These are phyloP conservation scores for Bremia lactucae DNA, from an alignment of 352 stramenopile species.

Conservation along the genomic window DNA sequence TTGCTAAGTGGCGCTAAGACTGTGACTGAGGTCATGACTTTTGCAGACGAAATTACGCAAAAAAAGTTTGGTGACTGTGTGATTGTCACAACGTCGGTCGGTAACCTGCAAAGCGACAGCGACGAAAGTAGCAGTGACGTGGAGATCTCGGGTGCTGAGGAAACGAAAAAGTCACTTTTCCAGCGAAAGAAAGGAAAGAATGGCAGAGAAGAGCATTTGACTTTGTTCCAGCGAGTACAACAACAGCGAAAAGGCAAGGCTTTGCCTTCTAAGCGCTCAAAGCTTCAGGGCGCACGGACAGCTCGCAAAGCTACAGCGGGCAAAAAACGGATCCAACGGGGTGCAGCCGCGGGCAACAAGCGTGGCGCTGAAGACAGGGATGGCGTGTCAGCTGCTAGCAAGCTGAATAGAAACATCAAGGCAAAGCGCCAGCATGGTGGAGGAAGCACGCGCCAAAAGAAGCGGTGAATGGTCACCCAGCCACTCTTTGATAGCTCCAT, in stretches of 20 bases:
- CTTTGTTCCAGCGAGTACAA: conserved; percentile 84
- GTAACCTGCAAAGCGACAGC: conserved; percentile 65
- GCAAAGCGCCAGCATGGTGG: conserved; percentile 22
- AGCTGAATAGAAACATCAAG: conserved; percentile 30
- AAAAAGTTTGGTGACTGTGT: conserved; percentile 81
- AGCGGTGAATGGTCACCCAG: conserved; percentile 14
- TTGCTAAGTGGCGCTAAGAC: conserved; percentile 16
- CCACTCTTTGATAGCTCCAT: not conserved
- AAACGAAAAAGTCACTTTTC: conserved; percentile 11
- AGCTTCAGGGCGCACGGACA: conserved; percentile 68
- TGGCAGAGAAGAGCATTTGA: conserved; percentile 56
- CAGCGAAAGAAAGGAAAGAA: conserved; percentile 26
- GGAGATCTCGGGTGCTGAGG: conserved; percentile 40
- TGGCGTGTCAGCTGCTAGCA: conserved; percentile 10
- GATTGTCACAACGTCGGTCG: conserved; percentile 76
- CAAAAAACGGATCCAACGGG: conserved; percentile 26
- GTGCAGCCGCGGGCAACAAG: conserved; percentile 19
- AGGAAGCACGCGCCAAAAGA: conserved; percentile 32
- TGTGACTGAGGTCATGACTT: conserved; percentile 62
- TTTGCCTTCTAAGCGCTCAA: conserved; percentile 71
- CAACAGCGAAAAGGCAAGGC: conserved; percentile 72
- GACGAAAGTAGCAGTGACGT: conserved; percentile 63
- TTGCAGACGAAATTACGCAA: conserved; percentile 76
- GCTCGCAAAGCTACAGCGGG: conserved; percentile 57
- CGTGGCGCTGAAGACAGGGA: conserved; percentile 21